Base-by-base conservation (phyloP, 1,284 basidiomycete genomes). In the Omphalotus olearius region DNA sequence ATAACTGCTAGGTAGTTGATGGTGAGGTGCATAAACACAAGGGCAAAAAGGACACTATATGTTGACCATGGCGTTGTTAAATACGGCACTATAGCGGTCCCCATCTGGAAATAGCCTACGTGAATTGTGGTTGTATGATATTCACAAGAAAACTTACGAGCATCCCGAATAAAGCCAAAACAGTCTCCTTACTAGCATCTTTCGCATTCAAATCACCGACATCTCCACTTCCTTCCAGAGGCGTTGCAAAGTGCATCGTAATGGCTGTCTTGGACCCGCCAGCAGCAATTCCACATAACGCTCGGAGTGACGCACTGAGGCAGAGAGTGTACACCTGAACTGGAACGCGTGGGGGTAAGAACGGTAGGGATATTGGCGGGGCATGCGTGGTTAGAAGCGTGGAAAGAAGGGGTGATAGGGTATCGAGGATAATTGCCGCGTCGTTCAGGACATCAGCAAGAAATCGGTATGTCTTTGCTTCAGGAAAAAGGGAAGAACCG, bases 151-250 rank as follows among this genome's bases (percentile, higher is more conserved):
- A n/a, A 60, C 82, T 62, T 52, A 85, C 84, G 63, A 86, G 59
- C 78, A 85, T 83, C 17, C 85, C 85, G 1, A 80, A 59, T 18
- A 87, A 72, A 0, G 80, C 80, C 5, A 87, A 67, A 0, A 85
- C 78, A 0, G 85, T 87, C 62, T 87, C 83, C 58, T 83, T 82
- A 63, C 83, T 85, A 0, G 79, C 74, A 56, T 85, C 83, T 61
- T 88, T 88, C 1, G 84, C 85, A 53, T 79, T 85, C 35, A 86
- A 66, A 57, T 87, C 85, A 0, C 83, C 83, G 3, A 86, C 70
- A 57, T 87, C 83, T 2, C 83, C 83, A 6, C 67, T 62, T 7
- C 75, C 69, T 46, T 54, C 61, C 16, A 70, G 51, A 2, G 80
- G 74, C 1, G 72, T 75, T 1, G 82, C 78, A 59, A 87, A 84